Base-by-base conservation (phyloP, 2,329 filamentous ascomycete species). In the Pseudocercospora pini-densiflorae region DNA sequence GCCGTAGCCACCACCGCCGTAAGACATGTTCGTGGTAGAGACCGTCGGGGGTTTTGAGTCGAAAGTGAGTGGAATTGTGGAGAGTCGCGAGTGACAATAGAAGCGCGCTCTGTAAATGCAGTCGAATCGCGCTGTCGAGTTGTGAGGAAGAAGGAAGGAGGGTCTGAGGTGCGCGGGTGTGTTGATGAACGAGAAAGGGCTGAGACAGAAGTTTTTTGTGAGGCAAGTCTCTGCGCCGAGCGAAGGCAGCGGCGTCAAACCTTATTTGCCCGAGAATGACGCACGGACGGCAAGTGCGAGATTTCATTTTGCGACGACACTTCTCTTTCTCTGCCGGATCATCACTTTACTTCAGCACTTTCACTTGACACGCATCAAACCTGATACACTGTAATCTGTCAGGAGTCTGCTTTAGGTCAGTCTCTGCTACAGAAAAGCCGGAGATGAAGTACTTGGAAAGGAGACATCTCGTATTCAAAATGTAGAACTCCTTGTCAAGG, bases 1-100 rank as follows among this genome's bases (percentile, higher is more conserved):
- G 63, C 81, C 59, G 23, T 54, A 55, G 33, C 64, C 79, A 70
- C 85, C 82, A 64, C 84, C 85, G 76, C 88, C 86, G 87, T 92
- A 91, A 81, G 90, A 92, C 90, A 92, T 92, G 78, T 62, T 54
- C 51, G 29, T 77, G 66, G 66, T 66, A 67, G 67, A 64, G 69
- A 71, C 68, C 69, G 65, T 71, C 59, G 54, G 55, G 59, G 9
- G 55, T 59, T 58, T 29, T 54, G 24, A 53, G 54, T 61, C 23
- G 8, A 47, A 55, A 55, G 24, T 53, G 66, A 61, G 54, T 9
- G 49, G 29, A 36, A 21, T n/a, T 27, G 12, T n/a, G 51, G 5
- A 4, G 27, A 27, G 16, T 31, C 12, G 16, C 23, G 51, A n/a
- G 27, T 43, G 23, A 55, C 23, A 31, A 55, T 29, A n/a, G 12